These are phyloP conservation scores for Mortierella sp. DNA, from an alignment of 371 early-diverging fungal genomes.

Conservation along the genomic window DNA sequence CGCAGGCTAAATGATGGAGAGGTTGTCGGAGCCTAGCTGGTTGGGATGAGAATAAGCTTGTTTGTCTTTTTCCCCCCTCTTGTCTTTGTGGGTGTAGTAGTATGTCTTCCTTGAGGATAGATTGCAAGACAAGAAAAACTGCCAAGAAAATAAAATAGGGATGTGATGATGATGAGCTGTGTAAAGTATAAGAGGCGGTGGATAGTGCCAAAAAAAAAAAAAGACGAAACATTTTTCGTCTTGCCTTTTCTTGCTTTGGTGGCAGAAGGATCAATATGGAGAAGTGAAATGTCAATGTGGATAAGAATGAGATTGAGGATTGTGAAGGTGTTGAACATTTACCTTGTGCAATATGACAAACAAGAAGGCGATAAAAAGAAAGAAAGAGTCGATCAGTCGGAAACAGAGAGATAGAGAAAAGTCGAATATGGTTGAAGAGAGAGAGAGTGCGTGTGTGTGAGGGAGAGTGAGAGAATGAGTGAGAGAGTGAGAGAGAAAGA, in stretches of 20 bases:
- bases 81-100: too few relatives aligned
- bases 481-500: background rate
- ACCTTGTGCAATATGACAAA: background rate
- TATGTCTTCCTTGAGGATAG: too few relatives aligned
- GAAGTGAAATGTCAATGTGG: background rate
- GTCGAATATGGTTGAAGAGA: background rate
- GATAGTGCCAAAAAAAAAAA: too few relatives aligned
- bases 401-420: background rate
- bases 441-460: background rate
- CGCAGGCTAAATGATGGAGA: background rate
- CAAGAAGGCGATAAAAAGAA: background rate
- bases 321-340: background rate
- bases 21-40: background rate
- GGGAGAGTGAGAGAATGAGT: background rate
- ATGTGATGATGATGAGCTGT: too few relatives aligned
- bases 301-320: background rate
- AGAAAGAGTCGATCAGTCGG: background rate
- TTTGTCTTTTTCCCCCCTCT: background rate
- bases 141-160: too few relatives aligned
- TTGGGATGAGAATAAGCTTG: conserved; percentile 10
- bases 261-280: background rate
- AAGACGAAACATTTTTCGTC: too few relatives aligned
- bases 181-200: too few relatives aligned
- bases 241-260: background rate
- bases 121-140: too few relatives aligned